Evolutionary conservation across 2,329 filamentous ascomycete species (phyloP).

Genomic region (Colletotrichum chrysophilum): DNA sequence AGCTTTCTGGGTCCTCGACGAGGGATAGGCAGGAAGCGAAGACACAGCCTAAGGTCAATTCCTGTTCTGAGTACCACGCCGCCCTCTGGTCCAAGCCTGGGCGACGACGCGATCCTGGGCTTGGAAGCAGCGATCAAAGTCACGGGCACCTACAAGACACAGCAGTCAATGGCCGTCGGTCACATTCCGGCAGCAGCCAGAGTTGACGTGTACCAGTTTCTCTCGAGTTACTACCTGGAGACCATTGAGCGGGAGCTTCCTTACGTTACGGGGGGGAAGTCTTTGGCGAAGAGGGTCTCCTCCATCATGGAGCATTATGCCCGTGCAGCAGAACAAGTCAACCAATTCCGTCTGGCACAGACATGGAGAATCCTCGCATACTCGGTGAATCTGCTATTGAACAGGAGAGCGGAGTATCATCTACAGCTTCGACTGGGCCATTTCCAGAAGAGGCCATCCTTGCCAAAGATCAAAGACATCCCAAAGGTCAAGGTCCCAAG

Average conservation of each 20-base stretch:
- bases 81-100: constrained; percentile 45
- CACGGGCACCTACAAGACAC: constrained; percentile 62
- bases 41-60: constrained; percentile 37
- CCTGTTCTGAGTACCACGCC: constrained; percentile 58
- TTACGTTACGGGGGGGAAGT: constrained; percentile 34
- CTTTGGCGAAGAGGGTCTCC: constrained; percentile 52
- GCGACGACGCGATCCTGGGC: constrained; percentile 51
- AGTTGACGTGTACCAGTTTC: constrained; percentile 59
- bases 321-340: constrained; percentile 59
- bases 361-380: constrained; percentile 68
- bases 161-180: constrained; percentile 68
- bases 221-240: constrained; percentile 62
- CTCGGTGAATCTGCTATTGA: constrained; percentile 58
- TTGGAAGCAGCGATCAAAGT: constrained; percentile 64
- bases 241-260: constrained; percentile 57
- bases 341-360: constrained; percentile 65
- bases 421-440: constrained; percentile 52
- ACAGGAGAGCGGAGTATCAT: constrained; percentile 62
- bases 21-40: constrained; percentile 44
- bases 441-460: constrained; percentile 33
- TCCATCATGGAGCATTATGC: constrained; percentile 63
- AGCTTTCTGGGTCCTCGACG: constrained; percentile 60
- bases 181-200: constrained; percentile 57
- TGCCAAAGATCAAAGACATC: constrained; percentile 31
- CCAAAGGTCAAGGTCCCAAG: constrained; percentile 29